Conservation (phyloP, 192 early-diverging fungal genomes). For the Backusella tuberculispora region DNA sequence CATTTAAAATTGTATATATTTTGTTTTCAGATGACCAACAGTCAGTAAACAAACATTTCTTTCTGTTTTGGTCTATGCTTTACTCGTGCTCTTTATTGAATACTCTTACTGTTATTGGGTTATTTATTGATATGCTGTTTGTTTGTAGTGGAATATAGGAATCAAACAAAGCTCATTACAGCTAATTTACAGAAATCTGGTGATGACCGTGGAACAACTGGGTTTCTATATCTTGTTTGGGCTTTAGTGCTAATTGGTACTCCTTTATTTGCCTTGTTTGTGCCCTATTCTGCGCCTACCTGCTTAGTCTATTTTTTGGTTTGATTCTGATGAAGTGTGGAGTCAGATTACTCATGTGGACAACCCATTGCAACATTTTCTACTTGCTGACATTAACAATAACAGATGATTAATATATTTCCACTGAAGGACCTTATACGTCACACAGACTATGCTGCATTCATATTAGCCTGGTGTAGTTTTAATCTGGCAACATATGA, state of each 20-base stretch:
- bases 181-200: slow-evolving; percentile 21
- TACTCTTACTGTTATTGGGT: neutral
- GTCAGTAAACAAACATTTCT: no score
- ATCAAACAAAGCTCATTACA: neutral
- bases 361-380: slow-evolving; percentile 37
- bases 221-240: neutral
- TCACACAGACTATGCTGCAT: slow-evolving; percentile 38
- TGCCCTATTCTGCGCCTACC: neutral
- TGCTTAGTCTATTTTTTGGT: slow-evolving; percentile 33
- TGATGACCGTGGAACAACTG: slow-evolving; percentile 31
- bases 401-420: slow-evolving; percentile 34
- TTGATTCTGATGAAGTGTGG: slow-evolving; percentile 31
- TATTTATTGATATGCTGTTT: neutral
- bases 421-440: slow-evolving; percentile 37
- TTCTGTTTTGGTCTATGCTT: no score
- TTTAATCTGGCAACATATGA: slow-evolving; percentile 32
- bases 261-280: neutral
- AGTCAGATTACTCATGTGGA: slow-evolving; percentile 26
- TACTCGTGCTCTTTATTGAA: no score
- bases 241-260: neutral
- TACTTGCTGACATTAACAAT: slow-evolving; percentile 31
- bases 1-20: no score
- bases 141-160: neutral
- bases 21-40: no score
- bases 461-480: slow-evolving; percentile 33